Evolutionary conservation across 495 filamentous ascomycete species (phyloP), one percentile per base, ranked within the genome.

Genomic region (Talaromyces nanjingensis): DNA sequence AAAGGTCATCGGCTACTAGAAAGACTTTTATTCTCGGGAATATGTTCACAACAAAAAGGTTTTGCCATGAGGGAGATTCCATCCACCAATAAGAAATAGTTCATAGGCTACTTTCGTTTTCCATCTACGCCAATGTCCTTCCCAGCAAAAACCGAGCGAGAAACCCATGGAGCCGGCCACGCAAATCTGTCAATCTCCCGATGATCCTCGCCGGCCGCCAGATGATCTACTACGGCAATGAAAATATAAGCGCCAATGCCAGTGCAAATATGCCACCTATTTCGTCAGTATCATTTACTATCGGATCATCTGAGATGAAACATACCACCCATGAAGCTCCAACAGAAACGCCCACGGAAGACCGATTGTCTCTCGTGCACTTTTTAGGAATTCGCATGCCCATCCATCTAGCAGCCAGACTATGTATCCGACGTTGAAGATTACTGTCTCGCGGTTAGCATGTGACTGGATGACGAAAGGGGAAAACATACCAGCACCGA

Each of bases 211-310:
- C 24, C 22, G 0, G 52, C 27, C 0, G 57, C 53, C 12, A 67
- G 29, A 7, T 62, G 16, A 27, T 71, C 70, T 6, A 69, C 47
- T 52, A 71, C 39, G 0, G 67, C 65, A 8, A 70, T 67, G 37
- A 65, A 68, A 54, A 69, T 66, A 59, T 73, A 72, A 6, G 82
- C 81, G 6, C 79, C 76, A 16, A 82, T 71, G 2, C 77, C 82
- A 3, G 82, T 85, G 45, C 81, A 73, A 24, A 85, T 70, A 71
- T 85, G 83, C 84, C 83, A 86, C 81, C 70, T 71, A 22, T 34
- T 47, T 22, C 34, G 18, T 24, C 18, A 65, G 16, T 47, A 39
- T 54, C 60, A 60, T 63, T 63, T 9, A 67, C 52, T 27, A 27
- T 27, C 27, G 27, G 27, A 27, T 27, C 27, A 2, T 0, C 27